A percentile compares a stretch with the other conserved stretches of the same genome.
Conservation (phyloP, 2,329 filamentous ascomycete genomes). For the Fusarium subtropicale region DNA sequence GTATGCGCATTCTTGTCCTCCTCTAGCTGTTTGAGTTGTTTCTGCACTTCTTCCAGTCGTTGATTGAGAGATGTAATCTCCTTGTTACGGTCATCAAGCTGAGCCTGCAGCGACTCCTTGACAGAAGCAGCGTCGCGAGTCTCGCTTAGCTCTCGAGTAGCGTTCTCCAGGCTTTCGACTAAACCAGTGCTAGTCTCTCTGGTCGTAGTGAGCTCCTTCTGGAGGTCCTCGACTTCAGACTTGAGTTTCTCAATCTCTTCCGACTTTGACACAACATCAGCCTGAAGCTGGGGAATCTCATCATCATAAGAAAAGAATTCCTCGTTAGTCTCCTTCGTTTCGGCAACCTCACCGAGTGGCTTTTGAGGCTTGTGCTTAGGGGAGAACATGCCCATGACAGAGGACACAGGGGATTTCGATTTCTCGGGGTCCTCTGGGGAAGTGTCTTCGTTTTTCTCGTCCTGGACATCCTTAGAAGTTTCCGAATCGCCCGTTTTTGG, state of each 20-base stretch:
- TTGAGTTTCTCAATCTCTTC: conserved; percentile 78
- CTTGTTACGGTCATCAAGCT: conserved; percentile 61
- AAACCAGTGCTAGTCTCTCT: conserved; percentile 78
- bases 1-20: conserved; percentile 50
- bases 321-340: conserved; percentile 59
- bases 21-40: conserved; percentile 60
- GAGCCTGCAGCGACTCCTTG: conserved; percentile 60
- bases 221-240: conserved; percentile 73
- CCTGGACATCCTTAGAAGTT: conserved; percentile 41
- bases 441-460: conserved; percentile 48
- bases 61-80: conserved; percentile 65
- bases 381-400: conserved; percentile 63
- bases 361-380: conserved; percentile 57
- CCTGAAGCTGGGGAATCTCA: conserved; percentile 84
- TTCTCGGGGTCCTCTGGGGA: conserved; percentile 45
- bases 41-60: conserved; percentile 57
- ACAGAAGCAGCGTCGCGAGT: conserved; percentile 55
- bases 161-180: conserved; percentile 73
- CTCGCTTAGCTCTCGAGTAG: conserved; percentile 71
- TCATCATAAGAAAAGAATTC: conserved; percentile 95
- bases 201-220: conserved; percentile 75
- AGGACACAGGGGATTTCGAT: conserved; percentile 60
- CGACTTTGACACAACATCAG: conserved; percentile 76
- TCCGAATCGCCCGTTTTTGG: conserved; percentile 50
- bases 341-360: conserved; percentile 44